These are phyloP conservation scores for Betula pendula DNA, from an alignment of 306 rosid species.

Conservation along the genomic window DNA sequence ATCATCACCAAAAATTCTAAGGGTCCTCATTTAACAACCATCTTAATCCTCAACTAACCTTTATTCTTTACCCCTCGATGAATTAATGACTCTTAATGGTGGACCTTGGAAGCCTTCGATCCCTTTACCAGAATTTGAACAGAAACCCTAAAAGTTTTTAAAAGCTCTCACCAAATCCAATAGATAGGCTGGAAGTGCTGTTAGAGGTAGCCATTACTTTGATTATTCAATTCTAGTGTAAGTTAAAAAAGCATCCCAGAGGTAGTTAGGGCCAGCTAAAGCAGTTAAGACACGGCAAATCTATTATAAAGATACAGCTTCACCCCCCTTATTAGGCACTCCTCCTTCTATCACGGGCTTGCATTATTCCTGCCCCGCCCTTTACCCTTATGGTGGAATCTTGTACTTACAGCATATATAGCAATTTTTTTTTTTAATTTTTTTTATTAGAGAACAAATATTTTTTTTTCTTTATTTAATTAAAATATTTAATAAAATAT, in stretches of 20 bases:
- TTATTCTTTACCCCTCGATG: constrained; percentile 13
- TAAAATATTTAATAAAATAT: too few species aligned
- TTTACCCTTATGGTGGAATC: too few species aligned
- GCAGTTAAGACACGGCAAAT: constrained; percentile 34
- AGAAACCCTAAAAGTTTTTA: constrained; percentile 6
- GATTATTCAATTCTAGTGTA: constrained; percentile 2
- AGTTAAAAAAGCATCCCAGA: constrained; percentile 12
- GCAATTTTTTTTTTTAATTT: too few species aligned
- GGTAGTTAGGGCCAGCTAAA: constrained; percentile 30
- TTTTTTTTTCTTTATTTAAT: too few species aligned
- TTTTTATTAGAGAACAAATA: too few species aligned
- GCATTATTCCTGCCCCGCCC: too few species aligned
- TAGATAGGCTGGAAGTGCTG: constrained; percentile 24
- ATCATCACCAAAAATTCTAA: constrained; percentile 11
- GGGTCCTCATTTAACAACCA: constrained; percentile 25
- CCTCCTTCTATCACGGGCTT: constrained; percentile 42
- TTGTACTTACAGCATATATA: too few species aligned
- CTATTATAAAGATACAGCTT: constrained; percentile 30
- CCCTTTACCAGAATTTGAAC: constrained; percentile 5
- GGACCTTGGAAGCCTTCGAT: too few species aligned
- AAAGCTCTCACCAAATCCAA: constrained; percentile 35
- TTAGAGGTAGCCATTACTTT: constrained; percentile 14
- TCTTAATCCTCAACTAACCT: constrained; percentile 9
- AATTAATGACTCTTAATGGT: constrained; percentile 19
- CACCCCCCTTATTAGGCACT: constrained; percentile 26